A percentile compares a stretch with the other conserved stretches of the same genome.
Evolutionary conservation across 345 rosid genomes (phyloP).

Genomic region (thale cress (Arabidopsis thaliana)): TAIR10.1 NC_003075.7:15811001-15811500

Average conservation of each 20-base stretch:
- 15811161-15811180: not conserved
- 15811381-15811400: conserved; percentile 88
- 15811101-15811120: conserved; percentile 92
- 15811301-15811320: not conserved
- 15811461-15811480: not conserved
- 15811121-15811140: conserved; percentile 91
- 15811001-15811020: conserved; percentile 60
- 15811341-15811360: conserved; percentile 53
- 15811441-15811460: not conserved
- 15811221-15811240: conserved; percentile 92
- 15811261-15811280: conserved; percentile 64
- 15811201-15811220: conserved; percentile 61
- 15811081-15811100: conserved; percentile 66
- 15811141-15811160: conserved; percentile 10
- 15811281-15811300: not conserved
- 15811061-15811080: conserved; percentile 54
- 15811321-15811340: not conserved
- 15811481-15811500: not conserved
- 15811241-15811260: conserved; percentile 73
- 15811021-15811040: conserved; percentile 46
- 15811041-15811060: conserved; percentile 61
- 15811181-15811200: not conserved
- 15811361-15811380: conserved; percentile 88
- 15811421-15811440: conserved; percentile 20
- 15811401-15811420: conserved; percentile 87